Conservation (phyloP, 257 asterid species). For the Craterostigma plantagineum region DNA sequence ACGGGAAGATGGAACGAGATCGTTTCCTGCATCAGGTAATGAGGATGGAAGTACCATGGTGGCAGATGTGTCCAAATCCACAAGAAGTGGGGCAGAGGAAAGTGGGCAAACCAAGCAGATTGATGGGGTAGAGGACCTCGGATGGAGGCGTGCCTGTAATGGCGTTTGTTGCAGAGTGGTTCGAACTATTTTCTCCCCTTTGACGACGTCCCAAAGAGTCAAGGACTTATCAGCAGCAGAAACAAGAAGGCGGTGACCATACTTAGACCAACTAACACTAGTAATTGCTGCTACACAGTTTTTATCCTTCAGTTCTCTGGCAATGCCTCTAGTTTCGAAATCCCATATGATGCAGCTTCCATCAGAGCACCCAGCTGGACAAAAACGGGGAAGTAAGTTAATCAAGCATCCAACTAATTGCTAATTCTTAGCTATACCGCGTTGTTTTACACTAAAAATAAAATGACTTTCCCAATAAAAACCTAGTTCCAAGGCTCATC, state of each 20-base stretch:
- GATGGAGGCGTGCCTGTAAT: conserved; percentile 71
- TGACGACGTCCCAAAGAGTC: conserved; percentile 79
- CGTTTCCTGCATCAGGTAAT: conserved; percentile 31
- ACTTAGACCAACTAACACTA: conserved; percentile 78
- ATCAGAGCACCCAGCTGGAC: conserved; percentile 77
- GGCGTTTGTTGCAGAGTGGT: conserved; percentile 51
- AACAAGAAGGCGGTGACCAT: conserved; percentile 66
- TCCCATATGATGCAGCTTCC: conserved; percentile 89
- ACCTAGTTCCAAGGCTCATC: too few species aligned
- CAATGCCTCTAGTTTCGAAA: conserved; percentile 78
- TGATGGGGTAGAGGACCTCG: conserved; percentile 58
- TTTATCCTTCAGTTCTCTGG: conserved; percentile 51
- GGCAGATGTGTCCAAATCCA: conserved; percentile 34
- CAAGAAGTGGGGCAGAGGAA: conserved; percentile 80
- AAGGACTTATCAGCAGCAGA: conserved; percentile 81
- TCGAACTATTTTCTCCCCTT: conserved; percentile 59
- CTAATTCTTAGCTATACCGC: too few species aligned
- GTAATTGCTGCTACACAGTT: conserved; percentile 66
- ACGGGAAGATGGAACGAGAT: conserved; percentile 27
- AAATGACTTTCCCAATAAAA: too few species aligned
- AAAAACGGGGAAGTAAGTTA: too few species aligned
- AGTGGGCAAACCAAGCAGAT: conserved; percentile 77
- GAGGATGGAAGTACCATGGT: conserved; percentile 58
- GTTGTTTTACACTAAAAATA: too few species aligned
- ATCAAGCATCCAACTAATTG: too few species aligned